Evolutionary conservation across 192 early-diverging fungal genomes (phyloP), one percentile per base, ranked within the genome.

Genomic region (Geranomyces variabilis): DNA sequence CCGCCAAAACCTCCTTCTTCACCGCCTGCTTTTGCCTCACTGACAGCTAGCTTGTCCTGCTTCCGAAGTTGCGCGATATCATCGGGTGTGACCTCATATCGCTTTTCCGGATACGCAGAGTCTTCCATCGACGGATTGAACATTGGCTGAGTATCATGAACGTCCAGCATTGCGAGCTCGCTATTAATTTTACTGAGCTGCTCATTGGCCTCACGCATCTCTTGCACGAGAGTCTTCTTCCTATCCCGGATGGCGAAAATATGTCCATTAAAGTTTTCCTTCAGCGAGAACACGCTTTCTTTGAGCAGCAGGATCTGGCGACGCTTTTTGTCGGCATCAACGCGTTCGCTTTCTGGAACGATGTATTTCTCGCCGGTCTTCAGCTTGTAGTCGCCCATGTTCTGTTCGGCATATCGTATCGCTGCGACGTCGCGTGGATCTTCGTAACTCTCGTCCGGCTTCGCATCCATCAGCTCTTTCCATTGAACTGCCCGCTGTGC

Each of bases 351-450:
- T 53, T 89, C 87, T 12, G 87, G 87, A 0, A 89, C 87, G 73
- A 89, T 88, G 70, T 89, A 89, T n/a, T 89, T 88, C 44, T 84
- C 83, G 22, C 80, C 78, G 12, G 83, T 82, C 66, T 89, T 89
- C 26, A 89, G 76, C 72, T 89, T 89, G 71, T 87, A 89, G 48
- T 89, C 87, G 22, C 87, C 87, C 81, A 89, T 88, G 65, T 87
- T 70, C 21, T 68, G 69, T 31, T 85, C 79, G 7, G 87, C 87
- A 60, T 84, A 83, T 43, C 85, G 70, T 31, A 89, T 89, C 6
- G 83, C 80, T 0, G 81, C 80, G 19, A 87, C 81, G 56, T 89
- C 87, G 46, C 80, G 70, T 10, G 85, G 81, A 67, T 89, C 87
- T 59, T 89, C 83, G 65, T 86, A 86, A 31, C 73, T 84, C 1